Evolutionary conservation across 176 grass and related monocot genomes (phyloP).

Genomic region (Bromus sterilis): DNA sequence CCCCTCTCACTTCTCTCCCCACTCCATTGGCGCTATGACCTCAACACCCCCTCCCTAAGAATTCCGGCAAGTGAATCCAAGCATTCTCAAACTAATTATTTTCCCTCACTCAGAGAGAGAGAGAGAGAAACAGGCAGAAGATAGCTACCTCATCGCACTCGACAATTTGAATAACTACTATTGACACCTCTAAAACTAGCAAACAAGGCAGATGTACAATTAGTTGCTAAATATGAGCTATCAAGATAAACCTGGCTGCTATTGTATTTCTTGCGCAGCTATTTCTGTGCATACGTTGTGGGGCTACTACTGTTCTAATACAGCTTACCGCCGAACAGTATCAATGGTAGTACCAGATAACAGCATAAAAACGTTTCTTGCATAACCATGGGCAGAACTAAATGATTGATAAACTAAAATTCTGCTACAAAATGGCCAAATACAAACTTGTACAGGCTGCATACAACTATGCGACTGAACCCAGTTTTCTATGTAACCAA

Average conservation of each 20-base stretch:
- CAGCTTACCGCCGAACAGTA: background rate
- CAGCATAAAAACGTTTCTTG: background rate
- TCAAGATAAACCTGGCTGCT: background rate
- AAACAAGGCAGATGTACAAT: background rate
- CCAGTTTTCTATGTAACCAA: too few species aligned
- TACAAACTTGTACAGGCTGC: background rate
- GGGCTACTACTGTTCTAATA: background rate
- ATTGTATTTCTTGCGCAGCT: background rate
- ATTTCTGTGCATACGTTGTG: background rate
- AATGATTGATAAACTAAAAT: background rate
- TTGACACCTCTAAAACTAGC: background rate
- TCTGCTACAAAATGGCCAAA: background rate
- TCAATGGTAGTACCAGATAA: background rate
- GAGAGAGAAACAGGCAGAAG: too few species aligned
- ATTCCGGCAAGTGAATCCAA: too few species aligned
- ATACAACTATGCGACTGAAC: background rate
- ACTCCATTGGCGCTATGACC: too few species aligned
- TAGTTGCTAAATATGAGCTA: background rate
- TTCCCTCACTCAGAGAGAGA: too few species aligned
- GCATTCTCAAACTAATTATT: too few species aligned
- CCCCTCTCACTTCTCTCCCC: too few species aligned
- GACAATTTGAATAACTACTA: background rate
- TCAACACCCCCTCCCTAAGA: too few species aligned
- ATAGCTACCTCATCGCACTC: background rate
- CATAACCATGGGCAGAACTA: too few species aligned